Base-by-base conservation (phyloP, 768 basidiomycete species). In the Tulasnella sp. region DNA sequence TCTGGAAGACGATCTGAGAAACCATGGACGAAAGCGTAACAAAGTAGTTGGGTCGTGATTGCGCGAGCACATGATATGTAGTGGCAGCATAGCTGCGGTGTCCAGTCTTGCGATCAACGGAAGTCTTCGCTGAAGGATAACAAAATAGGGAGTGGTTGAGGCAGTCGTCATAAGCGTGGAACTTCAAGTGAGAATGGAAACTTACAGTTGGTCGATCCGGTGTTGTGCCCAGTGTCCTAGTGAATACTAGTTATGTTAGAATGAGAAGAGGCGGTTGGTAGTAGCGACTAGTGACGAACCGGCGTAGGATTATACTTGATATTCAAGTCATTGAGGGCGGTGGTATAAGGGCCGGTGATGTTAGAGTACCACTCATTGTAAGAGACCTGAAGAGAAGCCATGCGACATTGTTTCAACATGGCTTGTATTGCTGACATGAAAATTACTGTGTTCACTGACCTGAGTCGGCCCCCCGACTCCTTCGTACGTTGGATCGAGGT, bases 121-220 rank as follows among this genome's bases (percentile, higher is more conserved):
- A 58, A 41, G 48, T 58, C 11, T n/a, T n/a, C n/a, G n/a, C n/a
- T n/a, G n/a, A n/a, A n/a, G n/a, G n/a, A n/a, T n/a, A n/a, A n/a
- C n/a, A n/a, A n/a, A n/a, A n/a, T n/a, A n/a, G n/a, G n/a, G n/a
- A n/a, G n/a, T 13, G 48, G 48, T 23, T 23, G 11, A 26, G 11
- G 41, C 41, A 50, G 24, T 11, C 24, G 15, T 50, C 48, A 50
- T 23, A 50, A 11, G 15, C 15, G 48, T 50, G 10, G 24, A 11
- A 50, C 11, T 11, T 10, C 17, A 11, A 50, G 24, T 10, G 10
- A 26, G 48, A 50, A n/a, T 10, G 15, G 13, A 11, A 17, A 50
- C 55, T 58, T 26, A 42, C 55, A 58, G 55, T 58, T 58, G 55
- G 43, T 45, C 29, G 48, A 41, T 11, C 55, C 55, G 5, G 38